phyloP scores from a whole-genome alignment of 2,329 filamentous ascomycete genomes.

The Salinomyces thailandicus region DNA sequence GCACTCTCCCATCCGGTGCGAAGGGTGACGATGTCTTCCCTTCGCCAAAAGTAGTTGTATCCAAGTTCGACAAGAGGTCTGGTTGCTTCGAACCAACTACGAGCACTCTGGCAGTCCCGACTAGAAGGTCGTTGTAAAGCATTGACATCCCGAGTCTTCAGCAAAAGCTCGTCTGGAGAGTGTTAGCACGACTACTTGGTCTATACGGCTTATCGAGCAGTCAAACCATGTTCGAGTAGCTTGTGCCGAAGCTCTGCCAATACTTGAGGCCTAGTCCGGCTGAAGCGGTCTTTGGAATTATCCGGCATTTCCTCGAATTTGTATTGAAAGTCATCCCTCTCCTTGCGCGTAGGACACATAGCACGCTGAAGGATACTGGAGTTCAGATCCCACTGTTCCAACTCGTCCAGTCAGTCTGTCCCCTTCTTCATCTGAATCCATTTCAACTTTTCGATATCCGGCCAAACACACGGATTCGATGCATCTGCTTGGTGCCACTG shows the following conservation, averaged over 20 bases:
- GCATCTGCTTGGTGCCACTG: too few relatives aligned
- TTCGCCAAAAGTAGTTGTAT: conserved; percentile 28
- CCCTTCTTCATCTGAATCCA: too few relatives aligned
- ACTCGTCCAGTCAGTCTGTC: too few relatives aligned
- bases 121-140: conserved; percentile 30
- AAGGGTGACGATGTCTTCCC: conserved; percentile 33
- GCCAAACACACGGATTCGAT: too few relatives aligned
- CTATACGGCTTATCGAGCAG: neutral
- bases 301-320: too few relatives aligned
- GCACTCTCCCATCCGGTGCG: conserved; percentile 32
- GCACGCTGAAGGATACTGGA: too few relatives aligned
- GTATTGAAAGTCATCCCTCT: too few relatives aligned
- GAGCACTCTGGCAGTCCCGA: conserved; percentile 31
- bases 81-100: conserved; percentile 27
- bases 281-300: conserved; percentile 1
- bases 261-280: conserved; percentile 11
- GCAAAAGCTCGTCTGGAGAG: conserved; percentile 27
- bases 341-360: too few relatives aligned
- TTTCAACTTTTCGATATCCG: too few relatives aligned
- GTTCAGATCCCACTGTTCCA: too few relatives aligned
- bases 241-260: conserved; percentile 15
- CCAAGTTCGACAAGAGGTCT: conserved; percentile 27
- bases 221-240: conserved; percentile 16
- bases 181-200: neutral
- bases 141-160: conserved; percentile 29